These are phyloP conservation scores for Magnaporthales sp. DNA, from an alignment of 2,329 filamentous ascomycete species.

Conservation along the genomic window DNA sequence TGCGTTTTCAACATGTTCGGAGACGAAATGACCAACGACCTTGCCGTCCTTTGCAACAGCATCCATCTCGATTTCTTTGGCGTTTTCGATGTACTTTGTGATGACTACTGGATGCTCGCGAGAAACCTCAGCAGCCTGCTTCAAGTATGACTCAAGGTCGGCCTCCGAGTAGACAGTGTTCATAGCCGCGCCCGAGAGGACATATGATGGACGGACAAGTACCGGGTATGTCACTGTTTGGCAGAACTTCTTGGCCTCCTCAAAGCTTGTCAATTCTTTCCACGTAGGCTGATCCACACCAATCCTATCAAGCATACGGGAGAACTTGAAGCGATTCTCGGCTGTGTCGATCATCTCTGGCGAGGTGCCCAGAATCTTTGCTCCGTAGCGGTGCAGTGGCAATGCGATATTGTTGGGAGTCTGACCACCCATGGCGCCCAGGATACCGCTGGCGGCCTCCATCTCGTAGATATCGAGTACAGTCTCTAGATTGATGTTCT, in stretches of 20 bases:
- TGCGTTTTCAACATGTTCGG: slow-evolving; percentile 96
- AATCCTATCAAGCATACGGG: slow-evolving; percentile 91
- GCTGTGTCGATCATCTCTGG: slow-evolving; percentile 98
- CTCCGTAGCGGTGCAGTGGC: slow-evolving; percentile 76
- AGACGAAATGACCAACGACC: slow-evolving; percentile 93
- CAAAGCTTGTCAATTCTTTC: slow-evolving; percentile 95
- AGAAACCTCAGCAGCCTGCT: slow-evolving; percentile 88
- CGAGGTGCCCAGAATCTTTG: slow-evolving; percentile 89
- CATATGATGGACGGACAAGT: slow-evolving; percentile 90
- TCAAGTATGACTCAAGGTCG: slow-evolving; percentile 79
- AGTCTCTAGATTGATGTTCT: slow-evolving; percentile 85
- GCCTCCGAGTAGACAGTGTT: slow-evolving; percentile 97
- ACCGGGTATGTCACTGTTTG: slow-evolving; percentile 86
- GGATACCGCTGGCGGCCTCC: slow-evolving; percentile 73
- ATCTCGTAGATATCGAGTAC: slow-evolving; percentile 90
- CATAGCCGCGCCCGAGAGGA: slow-evolving; percentile 95
- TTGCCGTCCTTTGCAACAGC: slow-evolving; percentile 85
- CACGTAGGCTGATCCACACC: slow-evolving; percentile 93
- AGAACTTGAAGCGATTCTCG: slow-evolving; percentile 98
- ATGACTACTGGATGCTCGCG: slow-evolving; percentile 95
- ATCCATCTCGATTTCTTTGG: slow-evolving; percentile 99
- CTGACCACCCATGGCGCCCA: slow-evolving; percentile 95
- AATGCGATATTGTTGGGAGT: slow-evolving; percentile 97
- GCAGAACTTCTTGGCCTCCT: slow-evolving; percentile 83
- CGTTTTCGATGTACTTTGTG: slow-evolving; percentile 98